phyloP scores from a whole-genome alignment of 495 filamentous ascomycete species.

The Rhizodiscina lignyota region DNA sequence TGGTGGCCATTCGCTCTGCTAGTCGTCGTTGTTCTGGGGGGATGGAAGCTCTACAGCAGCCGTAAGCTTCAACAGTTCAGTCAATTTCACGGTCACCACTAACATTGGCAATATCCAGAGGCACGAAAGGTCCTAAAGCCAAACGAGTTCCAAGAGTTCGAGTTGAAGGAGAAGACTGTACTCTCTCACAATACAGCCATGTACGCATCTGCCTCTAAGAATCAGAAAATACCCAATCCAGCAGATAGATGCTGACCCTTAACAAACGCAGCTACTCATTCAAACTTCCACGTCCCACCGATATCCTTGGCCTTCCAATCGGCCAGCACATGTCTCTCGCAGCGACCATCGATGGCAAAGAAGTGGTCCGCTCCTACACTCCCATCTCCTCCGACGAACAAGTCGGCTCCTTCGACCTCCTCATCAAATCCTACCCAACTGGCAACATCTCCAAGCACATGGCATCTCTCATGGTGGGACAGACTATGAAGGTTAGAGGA shows the following conservation, averaged over 20 bases:
- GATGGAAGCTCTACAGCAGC: slow-evolving; percentile 43
- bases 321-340: slow-evolving; percentile 96
- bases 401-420: slow-evolving; percentile 86
- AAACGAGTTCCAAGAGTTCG: slow-evolving; percentile 72
- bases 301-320: slow-evolving; percentile 90
- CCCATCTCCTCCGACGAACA: slow-evolving; percentile 87
- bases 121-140: slow-evolving; percentile 73
- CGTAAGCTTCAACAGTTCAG: slow-evolving; percentile 38
- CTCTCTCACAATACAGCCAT: slow-evolving; percentile 97
- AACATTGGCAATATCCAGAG: too few relatives aligned
- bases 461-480: slow-evolving; percentile 60
- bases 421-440: slow-evolving; percentile 93
- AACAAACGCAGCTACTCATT: slow-evolving; percentile 59
- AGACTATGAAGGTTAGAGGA: slow-evolving; percentile 75
- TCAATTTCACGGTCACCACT: too few relatives aligned
- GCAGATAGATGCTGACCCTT: neutral
- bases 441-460: slow-evolving; percentile 93
- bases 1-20: slow-evolving; percentile 58
- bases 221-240: neutral
- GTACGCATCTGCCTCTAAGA: slow-evolving; percentile 29
- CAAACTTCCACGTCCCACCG: slow-evolving; percentile 51
- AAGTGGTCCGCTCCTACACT: slow-evolving; percentile 90
- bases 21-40: slow-evolving; percentile 40
- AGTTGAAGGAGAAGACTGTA: slow-evolving; percentile 75
- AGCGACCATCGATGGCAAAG: slow-evolving; percentile 68